Conservation (phyloP, 352 stramenopile species). For the Pythium vanterpoolii region DNA sequence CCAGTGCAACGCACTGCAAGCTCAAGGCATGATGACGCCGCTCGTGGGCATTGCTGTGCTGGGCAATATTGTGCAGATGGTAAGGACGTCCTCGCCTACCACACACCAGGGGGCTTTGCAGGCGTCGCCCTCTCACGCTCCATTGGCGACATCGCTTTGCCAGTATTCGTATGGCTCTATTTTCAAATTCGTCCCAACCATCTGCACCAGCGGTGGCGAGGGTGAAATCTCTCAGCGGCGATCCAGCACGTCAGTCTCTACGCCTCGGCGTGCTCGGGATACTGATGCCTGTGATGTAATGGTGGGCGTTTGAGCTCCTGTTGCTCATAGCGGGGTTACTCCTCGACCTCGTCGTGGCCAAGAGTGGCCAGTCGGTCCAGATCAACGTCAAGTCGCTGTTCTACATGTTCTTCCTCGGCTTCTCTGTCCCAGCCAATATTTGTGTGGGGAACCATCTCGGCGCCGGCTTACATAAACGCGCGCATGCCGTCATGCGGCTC, state of each 20-base stretch:
- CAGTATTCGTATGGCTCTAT: slow-evolving; percentile 49
- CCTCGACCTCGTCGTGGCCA: slow-evolving; percentile 47
- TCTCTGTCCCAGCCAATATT: slow-evolving; percentile 61
- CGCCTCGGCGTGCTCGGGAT: slow-evolving; percentile 53
- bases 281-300: slow-evolving; percentile 70
- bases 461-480: slow-evolving; percentile 51
- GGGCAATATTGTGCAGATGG: slow-evolving; percentile 58
- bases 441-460: slow-evolving; percentile 74
- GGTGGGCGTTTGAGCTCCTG: slow-evolving; percentile 77
- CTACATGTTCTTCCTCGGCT: slow-evolving; percentile 78
- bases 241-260: slow-evolving; percentile 41
- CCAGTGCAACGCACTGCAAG: slow-evolving; percentile 63
- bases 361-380: slow-evolving; percentile 69
- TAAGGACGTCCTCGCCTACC: slow-evolving; percentile 63
- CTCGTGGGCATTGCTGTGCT: slow-evolving; percentile 52
- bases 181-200: slow-evolving; percentile 36
- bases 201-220: slow-evolving; percentile 50
- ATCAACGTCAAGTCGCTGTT: slow-evolving; percentile 64
- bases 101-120: slow-evolving; percentile 68
- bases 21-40: slow-evolving; percentile 63
- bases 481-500: slow-evolving; percentile 46
- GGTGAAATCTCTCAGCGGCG: slow-evolving; percentile 51
- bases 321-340: slow-evolving; percentile 67
- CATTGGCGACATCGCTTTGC: slow-evolving; percentile 46
- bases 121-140: slow-evolving; percentile 64